Percentiles rank a stretch among this genome's conserved stretches.
phyloP scores from a whole-genome alignment of 345 rosid species.

The Salix viminalis region DNA sequence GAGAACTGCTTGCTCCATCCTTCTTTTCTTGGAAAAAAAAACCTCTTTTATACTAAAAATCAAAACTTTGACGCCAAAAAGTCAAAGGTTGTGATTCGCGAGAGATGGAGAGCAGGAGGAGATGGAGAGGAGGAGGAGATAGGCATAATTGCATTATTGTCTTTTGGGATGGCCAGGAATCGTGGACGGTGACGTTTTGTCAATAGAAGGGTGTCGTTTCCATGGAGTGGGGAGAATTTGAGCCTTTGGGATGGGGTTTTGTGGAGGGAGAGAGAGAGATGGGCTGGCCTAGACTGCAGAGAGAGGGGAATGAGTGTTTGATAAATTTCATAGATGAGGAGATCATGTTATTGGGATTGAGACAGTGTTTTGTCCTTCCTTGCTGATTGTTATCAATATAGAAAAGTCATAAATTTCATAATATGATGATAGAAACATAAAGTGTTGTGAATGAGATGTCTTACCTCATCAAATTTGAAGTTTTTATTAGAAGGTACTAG shows the following conservation, averaged over 20 bases:
- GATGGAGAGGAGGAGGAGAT: not conserved
- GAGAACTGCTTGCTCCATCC: conserved; percentile 52
- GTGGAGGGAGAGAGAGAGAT: not conserved
- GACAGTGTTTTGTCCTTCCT: no score
- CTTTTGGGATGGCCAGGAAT: not conserved
- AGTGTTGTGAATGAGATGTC: no score
- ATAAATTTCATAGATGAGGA: no score
- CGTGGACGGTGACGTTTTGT: conserved; percentile 6
- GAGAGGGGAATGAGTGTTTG: not conserved
- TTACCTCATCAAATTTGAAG: no score
- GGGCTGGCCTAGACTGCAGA: not conserved
- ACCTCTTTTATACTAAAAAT: not conserved
- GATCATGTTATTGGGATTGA: no score
- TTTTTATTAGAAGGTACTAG: no score
- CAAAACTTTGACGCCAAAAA: not conserved
- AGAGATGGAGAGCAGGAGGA: not conserved
- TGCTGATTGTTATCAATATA: no score
- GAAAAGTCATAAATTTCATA: no score
- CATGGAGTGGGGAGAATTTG: not conserved
- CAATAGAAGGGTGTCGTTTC: conserved; percentile 7
- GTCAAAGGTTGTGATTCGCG: conserved; percentile 1
- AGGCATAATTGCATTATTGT: not conserved
- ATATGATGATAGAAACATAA: no score
- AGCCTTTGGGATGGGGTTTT: not conserved
- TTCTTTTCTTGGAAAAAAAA: not conserved